Percentiles rank a stretch among this genome's conserved stretches.
phyloP scores from a whole-genome alignment of 2,329 filamentous ascomycete genomes.

The Verticillium isaacii region DNA sequence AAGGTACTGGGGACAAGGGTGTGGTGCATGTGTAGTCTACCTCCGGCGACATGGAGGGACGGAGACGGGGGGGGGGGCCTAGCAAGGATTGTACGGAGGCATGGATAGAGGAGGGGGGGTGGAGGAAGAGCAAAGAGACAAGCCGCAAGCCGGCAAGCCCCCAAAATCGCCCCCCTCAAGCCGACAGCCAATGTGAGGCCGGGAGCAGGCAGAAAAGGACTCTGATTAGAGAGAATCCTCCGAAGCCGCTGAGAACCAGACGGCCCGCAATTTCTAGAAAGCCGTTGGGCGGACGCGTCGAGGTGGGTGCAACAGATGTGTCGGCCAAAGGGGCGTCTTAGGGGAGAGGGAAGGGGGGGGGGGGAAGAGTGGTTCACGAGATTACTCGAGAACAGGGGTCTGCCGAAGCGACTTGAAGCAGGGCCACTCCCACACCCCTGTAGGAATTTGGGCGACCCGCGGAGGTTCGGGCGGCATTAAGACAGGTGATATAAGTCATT shows the following conservation, averaged over 20 bases:
- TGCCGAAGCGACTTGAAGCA: constrained; percentile 19
- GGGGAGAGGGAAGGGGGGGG: constrained; percentile 13
- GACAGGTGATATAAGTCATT: constrained; percentile 2
- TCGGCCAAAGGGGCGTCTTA: constrained; percentile 19
- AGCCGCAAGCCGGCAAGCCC: constrained; percentile 11
- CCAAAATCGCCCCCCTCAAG: constrained; percentile 3
- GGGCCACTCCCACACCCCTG: constrained; percentile 11
- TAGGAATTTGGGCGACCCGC: background rate
- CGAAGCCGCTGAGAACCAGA: constrained; percentile 30
- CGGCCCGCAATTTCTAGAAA: constrained; percentile 41
- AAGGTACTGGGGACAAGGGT: constrained; percentile 1
- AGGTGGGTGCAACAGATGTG: constrained; percentile 19
- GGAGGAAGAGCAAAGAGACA: constrained; percentile 1
- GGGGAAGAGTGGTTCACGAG: constrained; percentile 40
- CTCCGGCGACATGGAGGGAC: constrained; percentile 28
- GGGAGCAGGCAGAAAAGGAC: constrained; percentile 20
- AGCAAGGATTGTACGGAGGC: constrained; percentile 20
- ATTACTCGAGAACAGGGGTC: constrained; percentile 31
- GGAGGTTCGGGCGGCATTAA: constrained; percentile 2
- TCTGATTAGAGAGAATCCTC: constrained; percentile 42
- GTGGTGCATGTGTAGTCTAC: constrained; percentile 3
- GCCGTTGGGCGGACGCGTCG: constrained; percentile 39
- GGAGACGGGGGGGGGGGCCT: constrained; percentile 12
- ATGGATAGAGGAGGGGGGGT: constrained; percentile 11
- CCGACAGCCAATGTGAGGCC: constrained; percentile 24